Base-by-base conservation (phyloP, 306 rosid species). In the Trifolium repens region DNA sequence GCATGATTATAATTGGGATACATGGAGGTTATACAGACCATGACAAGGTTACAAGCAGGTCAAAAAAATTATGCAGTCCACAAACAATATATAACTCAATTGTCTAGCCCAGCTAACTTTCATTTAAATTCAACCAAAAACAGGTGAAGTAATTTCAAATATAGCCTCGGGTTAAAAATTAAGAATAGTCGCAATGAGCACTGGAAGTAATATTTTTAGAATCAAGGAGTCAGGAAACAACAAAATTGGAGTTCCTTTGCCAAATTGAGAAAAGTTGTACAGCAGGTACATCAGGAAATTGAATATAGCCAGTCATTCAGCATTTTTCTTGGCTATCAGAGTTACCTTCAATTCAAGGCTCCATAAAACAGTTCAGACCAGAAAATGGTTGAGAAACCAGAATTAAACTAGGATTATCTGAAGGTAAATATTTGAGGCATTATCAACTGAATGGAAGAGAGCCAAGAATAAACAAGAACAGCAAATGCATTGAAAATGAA, bases 11-110 rank as follows among this genome's bases (percentile, higher is more conserved):
- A 75, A 59, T 50, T 17, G 4, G 58, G 43, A 58, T 59, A 60
- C 53, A 52, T 35, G 17, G 30, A 43, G 57, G 70, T 58, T 64
- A 72, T 12, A 73, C 4, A 17, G 64, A 35, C 59, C 54, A 60
- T 57, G 30, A 9, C 75, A 39, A 47, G 24, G 13, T 60, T 66
- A 76, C 42, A 69, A 9, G 46, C 50, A 32, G 5, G 47, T 47
- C 22, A 55, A 26, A 26, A 35, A 34, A 19, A 19, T 53, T 37
- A 13, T 24, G 10, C 7, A 65, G 24, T 26, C 32, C 35, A 35
- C 64, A 64, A 58, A 64, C 65, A 69, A 50, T 50, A 16, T 40
- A 53, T 49, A 61, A 62, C 50, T 44, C 61, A 49, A 50, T 46
- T 10, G 32, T 53, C 62, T 22, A 55, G 62, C 32, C 32, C 3